Evolutionary conservation across 75 land plant species (phyloP), one percentile per base, ranked within the genome.

Genomic region (Chamaecyparis obtusa): DNA sequence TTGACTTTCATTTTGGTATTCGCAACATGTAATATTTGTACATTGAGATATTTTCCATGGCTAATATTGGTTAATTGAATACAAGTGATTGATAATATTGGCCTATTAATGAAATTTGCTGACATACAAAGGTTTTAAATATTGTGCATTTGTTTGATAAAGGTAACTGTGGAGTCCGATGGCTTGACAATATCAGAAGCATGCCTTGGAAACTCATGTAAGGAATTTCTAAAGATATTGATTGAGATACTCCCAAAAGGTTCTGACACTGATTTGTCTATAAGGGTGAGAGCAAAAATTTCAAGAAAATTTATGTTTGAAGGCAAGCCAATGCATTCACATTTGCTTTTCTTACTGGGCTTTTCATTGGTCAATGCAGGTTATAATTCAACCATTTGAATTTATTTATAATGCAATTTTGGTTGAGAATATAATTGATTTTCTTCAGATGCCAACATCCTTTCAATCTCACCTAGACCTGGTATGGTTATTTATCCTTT

Each of bases 361-460:
- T 33, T 32, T 48, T 55, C 5, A 1, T 84, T 84, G 35, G 37
- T 35, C 27, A 39, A 33, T 51, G 64, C 85, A 94, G 96, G 91
- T 92, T 64, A 41, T 89, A 84, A 51, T 94, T 51, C 90, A 92
- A 33, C 92, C 93, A 84, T 85, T 88, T 87, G 91, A 90, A 85
- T 89, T 91, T 76, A 39, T 44, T 36, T 93, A 56, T 60, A 88
- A 92, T 74, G 35, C 76, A 6, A 87, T 89, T 5, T 57, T 93
- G 27, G 30, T 92, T 2, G 46, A 60, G 57, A 86, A 87, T 54
- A 69, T 91, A 24, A 39, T 86, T 69, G 85, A 89, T 17, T 87
- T 92, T 54, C 83, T 85, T 84, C 32, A 86, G 57, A 44, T 89
- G 30, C 55, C 90, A 36, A 37, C 74, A 36, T 87, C 89, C 14